These are phyloP conservation scores for Anthracocystis walkeri DNA, from an alignment of 1,284 basidiomycete genomes.

Conservation along the genomic window DNA sequence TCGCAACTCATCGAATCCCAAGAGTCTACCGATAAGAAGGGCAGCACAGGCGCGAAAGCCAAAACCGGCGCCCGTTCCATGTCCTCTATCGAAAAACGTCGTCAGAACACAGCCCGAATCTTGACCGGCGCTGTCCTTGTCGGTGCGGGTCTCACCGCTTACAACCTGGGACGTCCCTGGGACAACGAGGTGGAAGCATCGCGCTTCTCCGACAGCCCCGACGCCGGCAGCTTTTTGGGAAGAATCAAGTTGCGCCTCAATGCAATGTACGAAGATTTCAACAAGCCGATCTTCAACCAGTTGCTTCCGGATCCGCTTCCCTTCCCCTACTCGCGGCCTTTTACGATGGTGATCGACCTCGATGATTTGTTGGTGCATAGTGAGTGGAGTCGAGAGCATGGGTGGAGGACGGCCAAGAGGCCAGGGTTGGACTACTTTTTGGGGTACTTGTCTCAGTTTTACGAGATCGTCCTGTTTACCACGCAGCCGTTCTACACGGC, in stretches of 20 bases:
- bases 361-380: constrained; percentile 93
- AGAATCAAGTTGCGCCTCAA: constrained; percentile 55
- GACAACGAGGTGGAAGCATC: constrained; percentile 64
- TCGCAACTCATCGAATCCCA: constrained; percentile 38
- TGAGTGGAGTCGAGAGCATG: constrained; percentile 76
- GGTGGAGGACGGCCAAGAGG: constrained; percentile 74
- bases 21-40: constrained; percentile 16
- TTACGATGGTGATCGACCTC: constrained; percentile 89
- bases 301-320: constrained; percentile 89
- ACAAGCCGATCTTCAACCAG: constrained; percentile 83
- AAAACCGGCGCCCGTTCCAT: constrained; percentile 65
- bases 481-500: constrained; percentile 90
- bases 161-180: constrained; percentile 68
- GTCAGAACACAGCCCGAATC: constrained; percentile 58
- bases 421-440: constrained; percentile 98
- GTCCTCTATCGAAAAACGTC: constrained; percentile 68
- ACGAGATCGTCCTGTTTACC: constrained; percentile 96
- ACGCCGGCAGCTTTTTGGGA: constrained; percentile 54
- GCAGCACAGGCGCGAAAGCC: constrained; percentile 65
- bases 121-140: constrained; percentile 45
- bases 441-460: constrained; percentile 95
- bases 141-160: constrained; percentile 51
- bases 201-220: constrained; percentile 42
- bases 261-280: constrained; percentile 58
- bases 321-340: constrained; percentile 85